Evolutionary conservation across 192 early-diverging fungal species (phyloP).

Genomic region (Irineochytrium annulatum): DNA sequence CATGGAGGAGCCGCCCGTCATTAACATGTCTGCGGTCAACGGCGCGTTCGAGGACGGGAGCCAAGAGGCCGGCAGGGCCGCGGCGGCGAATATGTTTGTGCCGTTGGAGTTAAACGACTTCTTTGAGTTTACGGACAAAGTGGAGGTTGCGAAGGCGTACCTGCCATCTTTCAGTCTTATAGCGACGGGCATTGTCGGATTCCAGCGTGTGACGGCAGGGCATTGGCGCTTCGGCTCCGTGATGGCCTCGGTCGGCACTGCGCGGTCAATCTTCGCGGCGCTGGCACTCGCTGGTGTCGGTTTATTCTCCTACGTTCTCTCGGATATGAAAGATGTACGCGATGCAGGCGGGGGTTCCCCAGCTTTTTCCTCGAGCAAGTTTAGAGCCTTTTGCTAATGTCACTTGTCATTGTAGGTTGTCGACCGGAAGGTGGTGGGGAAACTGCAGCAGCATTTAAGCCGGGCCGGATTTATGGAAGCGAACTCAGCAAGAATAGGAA

Average conservation of each 20-base stretch:
- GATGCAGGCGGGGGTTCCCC: too few species aligned
- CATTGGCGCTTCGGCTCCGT: conserved; percentile 9
- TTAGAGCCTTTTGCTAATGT: too few species aligned
- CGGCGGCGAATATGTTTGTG: conserved; percentile 20
- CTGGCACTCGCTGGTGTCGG: conserved; percentile 47
- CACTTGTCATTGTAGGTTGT: too few species aligned
- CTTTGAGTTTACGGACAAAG: conserved; percentile 47
- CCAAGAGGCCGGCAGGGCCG: conserved; percentile 16
- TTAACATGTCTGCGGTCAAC: conserved; percentile 29
- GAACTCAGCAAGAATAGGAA: conserved; percentile 37
- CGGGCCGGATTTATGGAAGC: conserved; percentile 29
- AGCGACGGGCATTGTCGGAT: conserved; percentile 40
- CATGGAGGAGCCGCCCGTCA: conserved; percentile 31
- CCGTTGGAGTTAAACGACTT: conserved; percentile 47
- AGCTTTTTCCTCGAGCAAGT: too few species aligned
- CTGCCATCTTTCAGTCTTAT: conserved; percentile 43
- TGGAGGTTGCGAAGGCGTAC: conserved; percentile 51
- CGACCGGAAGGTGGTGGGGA: conserved; percentile 36
- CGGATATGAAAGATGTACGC: conserved; percentile 48
- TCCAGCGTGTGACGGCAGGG: conserved; percentile 30
- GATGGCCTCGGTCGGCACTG: conserved; percentile 41
- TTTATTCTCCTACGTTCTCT: conserved; percentile 44
- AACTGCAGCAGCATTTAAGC: conserved; percentile 41
- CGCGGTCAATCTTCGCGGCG: too few species aligned
- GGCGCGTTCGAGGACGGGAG: conserved; percentile 36